Conservation (phyloP, 1,284 basidiomycete species). For the Moesziomyces sp. region DNA sequence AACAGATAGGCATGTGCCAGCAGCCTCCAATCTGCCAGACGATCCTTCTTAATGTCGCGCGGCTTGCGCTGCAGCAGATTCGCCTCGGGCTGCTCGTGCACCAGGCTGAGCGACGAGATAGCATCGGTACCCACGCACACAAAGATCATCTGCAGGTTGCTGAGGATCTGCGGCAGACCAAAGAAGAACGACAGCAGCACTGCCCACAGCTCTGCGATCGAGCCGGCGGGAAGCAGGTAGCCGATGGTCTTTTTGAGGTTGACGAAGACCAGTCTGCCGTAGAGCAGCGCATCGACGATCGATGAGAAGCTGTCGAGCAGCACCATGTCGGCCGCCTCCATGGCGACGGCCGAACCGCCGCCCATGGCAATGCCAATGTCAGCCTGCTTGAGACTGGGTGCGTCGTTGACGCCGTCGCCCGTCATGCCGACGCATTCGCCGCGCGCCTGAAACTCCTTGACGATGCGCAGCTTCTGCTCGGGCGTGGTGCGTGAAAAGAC, state of each 20-base stretch:
- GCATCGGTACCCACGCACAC: constrained; percentile 70
- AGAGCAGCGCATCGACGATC: constrained; percentile 53
- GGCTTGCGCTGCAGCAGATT: constrained; percentile 69
- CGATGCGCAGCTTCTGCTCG: constrained; percentile 76
- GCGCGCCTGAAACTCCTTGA: constrained; percentile 73
- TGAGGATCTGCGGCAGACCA: constrained; percentile 72
- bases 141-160: constrained; percentile 70
- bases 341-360: constrained; percentile 68
- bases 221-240: constrained; percentile 66
- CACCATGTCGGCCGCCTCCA: constrained; percentile 58
- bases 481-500: constrained; percentile 80
- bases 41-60: constrained; percentile 73
- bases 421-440: constrained; percentile 73
- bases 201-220: constrained; percentile 77
- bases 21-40: constrained; percentile 71
- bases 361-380: constrained; percentile 72
- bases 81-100: constrained; percentile 74
- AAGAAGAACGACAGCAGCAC: constrained; percentile 73
- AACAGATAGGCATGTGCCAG: constrained; percentile 77
- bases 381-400: constrained; percentile 71
- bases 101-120: constrained; percentile 71
- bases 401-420: constrained; percentile 79
- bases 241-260: constrained; percentile 73
- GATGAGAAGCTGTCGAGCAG: constrained; percentile 49
- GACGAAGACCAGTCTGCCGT: constrained; percentile 76